Evolutionary conservation across 192 early-diverging fungal genomes (phyloP), one percentile per base, ranked within the genome.

Genomic region (Funneliformis geosporum): DNA sequence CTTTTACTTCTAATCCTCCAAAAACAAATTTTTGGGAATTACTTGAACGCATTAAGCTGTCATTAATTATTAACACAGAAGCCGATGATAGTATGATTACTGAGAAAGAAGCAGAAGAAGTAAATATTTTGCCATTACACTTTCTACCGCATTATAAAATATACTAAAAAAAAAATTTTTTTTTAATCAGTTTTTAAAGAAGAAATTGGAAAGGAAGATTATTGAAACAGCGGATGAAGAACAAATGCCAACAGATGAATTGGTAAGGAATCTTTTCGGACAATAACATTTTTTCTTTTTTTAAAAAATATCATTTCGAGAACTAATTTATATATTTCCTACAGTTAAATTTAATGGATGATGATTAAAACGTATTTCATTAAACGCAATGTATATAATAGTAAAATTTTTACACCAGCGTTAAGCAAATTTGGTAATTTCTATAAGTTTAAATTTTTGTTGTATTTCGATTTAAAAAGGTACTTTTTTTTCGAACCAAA

Each of bases 11-110:
- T n/a, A 74, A 83, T 76, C 68, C 80, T 16, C 42, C 76, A 28
- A 82, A 83, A 50, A 80, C 74, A 12, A 79, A 87, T 79, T 90
- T 93, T 75, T 93, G 90, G 92, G 80, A 85, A 7, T 23, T 82
- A 64, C 66, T 90, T 21, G 67, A 82, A 9, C 83, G 83, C 18
- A 77, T 80, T 21, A 73, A 68, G 68, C 81, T 93, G 6, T 85
- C 86, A 0, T 75, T 91, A 8, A 82, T 93, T 38, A 88, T 82
- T 3, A 16, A 68, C 1, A 71, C 84, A 8, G 92, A 93, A 47
- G 80, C 79, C 0, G n/a, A 50, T 16, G 85, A 82, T 62, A 82
- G 82, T 18, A 76, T 79, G 27, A 84, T 84, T 8, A 73, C 76
- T 8, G 81, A 81, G n/a, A 88, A 91, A 12, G 50, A 55, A 18